Base-by-base conservation (phyloP, 345 rosid genomes). In the Populus davidiana region DNA sequence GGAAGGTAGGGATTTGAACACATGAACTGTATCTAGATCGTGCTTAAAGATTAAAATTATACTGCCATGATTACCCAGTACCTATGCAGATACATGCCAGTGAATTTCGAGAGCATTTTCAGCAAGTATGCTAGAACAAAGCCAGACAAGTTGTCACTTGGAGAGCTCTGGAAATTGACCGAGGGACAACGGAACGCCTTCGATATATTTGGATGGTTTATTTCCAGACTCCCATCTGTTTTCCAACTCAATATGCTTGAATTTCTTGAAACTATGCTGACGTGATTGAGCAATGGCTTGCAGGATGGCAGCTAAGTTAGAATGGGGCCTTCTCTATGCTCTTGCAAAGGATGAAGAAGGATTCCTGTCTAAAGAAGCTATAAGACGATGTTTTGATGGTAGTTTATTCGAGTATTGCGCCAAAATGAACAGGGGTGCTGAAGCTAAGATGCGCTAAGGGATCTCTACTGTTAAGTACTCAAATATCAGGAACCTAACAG, bases 131-230 rank as follows among this genome's bases (percentile, higher is more conserved):
- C 93, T 1, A 80, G 69, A 0, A 91, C 94, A 0, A 69, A 81
- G n/a, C 95, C 94, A 0, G 87, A 91, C 81, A 91, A 86, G 86
- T 49, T 93, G 6, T 82, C 90, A 2, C 43, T 86, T 2, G 75
- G 86, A 73, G 98, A 94, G 83, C 38, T 94, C 7, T 93, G 98
- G 98, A 66, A 88, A 49, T 80, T 93, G 98, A 94, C 98, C 0
- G 85, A 94, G 75, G 98, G 91, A 67, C 86, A 90, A 47, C 85
- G 92, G 2, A 41, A 76, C 20, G 83, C 92, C 3, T 88, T 66
- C 4, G 97, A 92, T 84, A 25, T 90, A 36, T 86, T 91, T 3
- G 96, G 98, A 80, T 86, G 94, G 96, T 91, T 18, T 66, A 81
- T 31, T 64, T 43, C 17, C 13, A 31, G 6, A 18, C 43, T 35